Percentiles rank a stretch among this genome's conserved stretches.
These are phyloP conservation scores for Plenodomus biglobosus DNA, from an alignment of 2,329 filamentous ascomycete genomes.

Conservation along the genomic window DNA sequence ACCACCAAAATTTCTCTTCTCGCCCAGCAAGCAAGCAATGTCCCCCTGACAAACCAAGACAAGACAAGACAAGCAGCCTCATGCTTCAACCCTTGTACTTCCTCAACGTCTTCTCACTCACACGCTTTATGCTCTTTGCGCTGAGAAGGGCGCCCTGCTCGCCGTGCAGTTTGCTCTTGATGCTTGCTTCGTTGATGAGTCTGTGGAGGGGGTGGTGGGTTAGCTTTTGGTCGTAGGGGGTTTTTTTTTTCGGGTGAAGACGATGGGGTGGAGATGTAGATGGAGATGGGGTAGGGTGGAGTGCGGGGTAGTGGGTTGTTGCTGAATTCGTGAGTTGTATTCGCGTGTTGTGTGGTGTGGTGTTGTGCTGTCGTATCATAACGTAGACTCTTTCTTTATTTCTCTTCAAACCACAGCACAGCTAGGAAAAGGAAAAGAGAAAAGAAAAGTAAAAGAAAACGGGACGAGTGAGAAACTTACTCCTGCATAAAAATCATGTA, in stretches of 20 bases:
- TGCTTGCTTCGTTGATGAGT: slow-evolving; percentile 76
- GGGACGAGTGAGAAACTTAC: slow-evolving; percentile 42
- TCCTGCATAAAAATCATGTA: slow-evolving; percentile 79
- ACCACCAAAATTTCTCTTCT: no score
- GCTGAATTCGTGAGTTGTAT: no score
- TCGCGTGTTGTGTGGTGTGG: no score
- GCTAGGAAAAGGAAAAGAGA: neutral
- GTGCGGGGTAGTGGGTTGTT: no score
- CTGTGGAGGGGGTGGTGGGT: no score
- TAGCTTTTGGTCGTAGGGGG: neutral
- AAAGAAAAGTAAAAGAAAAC: neutral
- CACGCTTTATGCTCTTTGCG: slow-evolving; percentile 75
- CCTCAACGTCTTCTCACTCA: slow-evolving; percentile 60
- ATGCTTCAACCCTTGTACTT: slow-evolving; percentile 40
- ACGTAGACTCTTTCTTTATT: no score
- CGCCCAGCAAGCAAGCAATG: no score
- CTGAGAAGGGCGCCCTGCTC: slow-evolving; percentile 74
- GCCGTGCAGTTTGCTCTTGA: slow-evolving; percentile 71
- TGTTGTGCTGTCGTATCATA: no score
- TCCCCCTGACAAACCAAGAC: neutral
- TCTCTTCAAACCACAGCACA: no score
- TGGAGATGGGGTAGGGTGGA: no score
- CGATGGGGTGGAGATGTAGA: no score
- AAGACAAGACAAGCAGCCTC: neutral
- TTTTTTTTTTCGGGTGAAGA: no score